Evolutionary conservation across 106 monocot genomes (phyloP).

Genomic region (Dioscorea zingiberensis): DNA sequence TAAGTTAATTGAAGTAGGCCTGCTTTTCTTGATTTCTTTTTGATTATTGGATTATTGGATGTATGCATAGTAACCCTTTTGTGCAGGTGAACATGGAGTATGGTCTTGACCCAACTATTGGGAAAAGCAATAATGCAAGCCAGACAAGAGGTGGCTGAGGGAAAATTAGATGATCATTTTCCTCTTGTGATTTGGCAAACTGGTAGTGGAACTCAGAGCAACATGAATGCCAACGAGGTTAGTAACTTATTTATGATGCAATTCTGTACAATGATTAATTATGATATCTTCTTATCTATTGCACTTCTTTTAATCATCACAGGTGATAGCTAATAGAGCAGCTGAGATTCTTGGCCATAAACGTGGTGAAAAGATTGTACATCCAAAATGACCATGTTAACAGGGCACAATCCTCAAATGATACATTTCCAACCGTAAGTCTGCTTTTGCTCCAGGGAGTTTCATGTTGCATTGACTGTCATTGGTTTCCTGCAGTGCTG

Average conservation of each 20-base stretch:
- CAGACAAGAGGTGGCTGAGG: conserved; percentile 89
- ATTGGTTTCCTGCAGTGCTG: too few species aligned
- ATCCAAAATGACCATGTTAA: conserved; percentile 99
- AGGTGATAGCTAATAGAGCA: conserved; percentile 98
- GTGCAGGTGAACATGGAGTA: conserved; percentile 92
- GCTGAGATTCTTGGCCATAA: conserved; percentile 93
- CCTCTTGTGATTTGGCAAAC: conserved; percentile 99
- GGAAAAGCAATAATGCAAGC: conserved; percentile 97
- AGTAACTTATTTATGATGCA: background rate
- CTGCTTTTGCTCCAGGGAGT: background rate
- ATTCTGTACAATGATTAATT: background rate
- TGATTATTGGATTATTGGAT: too few species aligned
- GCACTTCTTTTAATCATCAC: background rate
- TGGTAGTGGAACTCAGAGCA: conserved; percentile 98
- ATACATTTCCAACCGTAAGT: conserved; percentile 96
- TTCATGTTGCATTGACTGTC: too few species aligned
- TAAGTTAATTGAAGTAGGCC: too few species aligned
- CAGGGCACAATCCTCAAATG: conserved; percentile 92
- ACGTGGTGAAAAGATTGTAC: conserved; percentile 81
- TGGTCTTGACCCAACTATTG: conserved; percentile 82
- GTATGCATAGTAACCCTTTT: too few species aligned
- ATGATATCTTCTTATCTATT: background rate
- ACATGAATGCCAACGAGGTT: conserved; percentile 99
- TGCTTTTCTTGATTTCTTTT: too few species aligned
- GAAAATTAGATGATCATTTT: conserved; percentile 93